These are phyloP conservation scores for Entonaema liquescens DNA, from an alignment of 495 filamentous ascomycete genomes.

Conservation along the genomic window DNA sequence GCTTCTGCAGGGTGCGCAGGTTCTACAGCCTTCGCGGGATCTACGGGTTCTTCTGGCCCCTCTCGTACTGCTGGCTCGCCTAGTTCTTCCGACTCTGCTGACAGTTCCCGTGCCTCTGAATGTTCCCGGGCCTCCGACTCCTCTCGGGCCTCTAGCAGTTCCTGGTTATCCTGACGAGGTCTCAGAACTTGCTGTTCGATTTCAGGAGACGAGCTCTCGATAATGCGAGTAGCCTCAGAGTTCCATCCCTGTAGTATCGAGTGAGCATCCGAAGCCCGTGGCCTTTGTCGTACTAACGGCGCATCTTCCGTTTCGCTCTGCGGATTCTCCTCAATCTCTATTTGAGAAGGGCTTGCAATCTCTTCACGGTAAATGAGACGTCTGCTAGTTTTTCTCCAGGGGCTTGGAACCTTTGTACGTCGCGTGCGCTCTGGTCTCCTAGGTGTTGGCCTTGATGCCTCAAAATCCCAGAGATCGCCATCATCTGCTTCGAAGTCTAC, in stretches of 20 bases:
- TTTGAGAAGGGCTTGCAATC: slow-evolving; percentile 46
- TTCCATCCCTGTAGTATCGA: slow-evolving; percentile 10
- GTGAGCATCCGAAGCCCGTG: slow-evolving; percentile 23
- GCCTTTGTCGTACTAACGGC: slow-evolving; percentile 9
- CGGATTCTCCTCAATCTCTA: slow-evolving; percentile 47
- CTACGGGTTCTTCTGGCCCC: neutral
- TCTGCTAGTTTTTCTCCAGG: slow-evolving; percentile 52
- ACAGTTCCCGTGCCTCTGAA: neutral
- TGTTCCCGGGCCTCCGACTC: slow-evolving; percentile 3
- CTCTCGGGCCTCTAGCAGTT: neutral
- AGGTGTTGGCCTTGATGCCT: slow-evolving; percentile 53
- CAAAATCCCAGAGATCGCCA: slow-evolving; percentile 58
- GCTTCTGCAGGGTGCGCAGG: slow-evolving; percentile 9
- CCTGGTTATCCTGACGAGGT: neutral
- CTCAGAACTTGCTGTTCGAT: slow-evolving; percentile 1
- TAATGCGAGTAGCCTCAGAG: slow-evolving; percentile 2
- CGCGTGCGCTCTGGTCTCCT: slow-evolving; percentile 39
- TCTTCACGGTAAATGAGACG: slow-evolving; percentile 47
- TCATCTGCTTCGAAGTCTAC: slow-evolving; percentile 47
- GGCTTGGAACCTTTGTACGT: slow-evolving; percentile 53
- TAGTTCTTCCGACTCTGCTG: neutral
- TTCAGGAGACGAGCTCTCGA: slow-evolving; percentile 8
- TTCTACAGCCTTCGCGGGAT: neutral
- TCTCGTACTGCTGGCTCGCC: neutral
- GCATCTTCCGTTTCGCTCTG: slow-evolving; percentile 41